Conservation (phyloP, 2,329 filamentous ascomycete genomes). For the Colletotrichum caudatum region DNA sequence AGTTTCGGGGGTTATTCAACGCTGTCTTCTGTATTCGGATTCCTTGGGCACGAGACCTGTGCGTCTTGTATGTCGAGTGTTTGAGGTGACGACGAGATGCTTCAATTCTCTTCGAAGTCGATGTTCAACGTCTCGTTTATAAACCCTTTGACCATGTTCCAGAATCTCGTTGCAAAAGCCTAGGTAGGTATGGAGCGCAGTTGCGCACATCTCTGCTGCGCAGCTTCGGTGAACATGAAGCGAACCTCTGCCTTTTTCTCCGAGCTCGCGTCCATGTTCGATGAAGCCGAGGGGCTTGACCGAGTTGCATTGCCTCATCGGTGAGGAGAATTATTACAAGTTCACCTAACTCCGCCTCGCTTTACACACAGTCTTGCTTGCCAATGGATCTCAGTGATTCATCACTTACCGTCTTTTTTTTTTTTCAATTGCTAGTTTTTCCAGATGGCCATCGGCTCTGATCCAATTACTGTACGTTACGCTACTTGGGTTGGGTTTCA, state of each 20-base stretch:
- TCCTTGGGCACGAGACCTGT: background rate
- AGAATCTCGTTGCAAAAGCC: background rate
- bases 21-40: background rate
- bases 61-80: background rate
- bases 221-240: background rate
- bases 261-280: background rate
- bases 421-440: background rate
- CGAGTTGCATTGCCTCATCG: constrained; percentile 9
- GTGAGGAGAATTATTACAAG: background rate
- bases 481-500: background rate
- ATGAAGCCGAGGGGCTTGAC: background rate
- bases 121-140: background rate
- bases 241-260: background rate
- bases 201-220: background rate
- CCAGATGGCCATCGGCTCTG: background rate
- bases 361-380: background rate
- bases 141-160: background rate
- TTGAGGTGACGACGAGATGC: background rate
- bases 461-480: background rate
- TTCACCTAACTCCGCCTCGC: background rate
- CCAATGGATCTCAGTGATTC: background rate
- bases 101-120: background rate
- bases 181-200: constrained; percentile 3
- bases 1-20: background rate
- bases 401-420: background rate